Evolutionary conservation across 2,329 filamentous ascomycete genomes (phyloP), one percentile per base, ranked within the genome.

Genomic region (Hymenoscyphus fraxineus): DNA sequence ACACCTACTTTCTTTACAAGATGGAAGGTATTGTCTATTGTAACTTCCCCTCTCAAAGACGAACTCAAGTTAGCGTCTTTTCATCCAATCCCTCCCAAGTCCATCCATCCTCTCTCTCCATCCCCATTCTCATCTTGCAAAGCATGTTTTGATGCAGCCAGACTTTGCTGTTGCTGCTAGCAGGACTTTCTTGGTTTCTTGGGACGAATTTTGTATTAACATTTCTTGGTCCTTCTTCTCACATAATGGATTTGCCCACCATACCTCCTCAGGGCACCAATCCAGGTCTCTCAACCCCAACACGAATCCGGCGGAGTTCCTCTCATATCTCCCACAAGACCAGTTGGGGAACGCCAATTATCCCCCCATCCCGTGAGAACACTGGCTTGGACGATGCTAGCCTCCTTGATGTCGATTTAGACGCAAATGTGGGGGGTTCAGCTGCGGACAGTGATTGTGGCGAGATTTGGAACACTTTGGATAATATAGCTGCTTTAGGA

Each of bases 401-500:
- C 38, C 71, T 77, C 60, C 76, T 77, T 58, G 72, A 75, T 66
- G 68, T 77, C 60, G 75, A 77, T 64, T 70, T 78, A 19, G 41
- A 64, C 59, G 38, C 64, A 15, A 67, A 63, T 40, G 61, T 38
- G 66, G 71, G 62, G 62, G 71, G 22, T 66, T 77, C 63, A 27
- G 47, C 47, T 31, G 41, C 55, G 9, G 61, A 51, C 22, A 71
- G 62, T 62, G 70, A 76, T 35, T 72, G 68, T 59, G 71, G 73
- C 41, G 75, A 78, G 35, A 65, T 71, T 16, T 76, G 78, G 69
- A 75, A 78, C 60, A 76, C 75, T 61, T 74, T 80, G 66, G 75
- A 80, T 68, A 78, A 77, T 60, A 78, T 79, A 71, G 72, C 78
- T 66, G 76, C 74, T 55, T 69, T 80, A 65, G 78, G 78, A 44